phyloP scores from a whole-genome alignment of 768 basidiomycete genomes.

The Hysterangium stoloniferum region DNA sequence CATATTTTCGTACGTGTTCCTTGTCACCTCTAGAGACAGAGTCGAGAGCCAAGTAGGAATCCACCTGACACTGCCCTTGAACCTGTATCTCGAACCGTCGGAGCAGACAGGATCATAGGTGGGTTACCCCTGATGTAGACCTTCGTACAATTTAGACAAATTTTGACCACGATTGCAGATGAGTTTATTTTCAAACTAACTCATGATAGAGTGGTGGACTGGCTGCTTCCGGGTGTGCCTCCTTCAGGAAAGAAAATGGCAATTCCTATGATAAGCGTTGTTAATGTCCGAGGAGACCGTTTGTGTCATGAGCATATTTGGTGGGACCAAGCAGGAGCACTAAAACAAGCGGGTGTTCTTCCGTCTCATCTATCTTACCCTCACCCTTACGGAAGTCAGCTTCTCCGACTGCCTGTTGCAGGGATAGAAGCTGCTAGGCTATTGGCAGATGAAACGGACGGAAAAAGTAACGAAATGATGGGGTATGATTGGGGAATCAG shows the following conservation, averaged over 20 bases:
- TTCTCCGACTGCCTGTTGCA: constrained; percentile 21
- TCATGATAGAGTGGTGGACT: constrained; percentile 20
- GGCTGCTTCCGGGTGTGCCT: constrained; percentile 46
- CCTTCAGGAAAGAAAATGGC: constrained; percentile 40
- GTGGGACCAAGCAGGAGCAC: constrained; percentile 25
- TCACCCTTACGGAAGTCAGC: constrained; percentile 13
- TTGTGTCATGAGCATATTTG: constrained; percentile 22
- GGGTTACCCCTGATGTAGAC: constrained; percentile 11
- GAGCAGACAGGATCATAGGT: constrained; percentile 45
- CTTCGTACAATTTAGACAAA: neutral
- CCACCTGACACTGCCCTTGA: constrained; percentile 39
- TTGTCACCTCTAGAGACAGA: neutral
- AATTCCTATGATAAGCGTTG: constrained; percentile 49
- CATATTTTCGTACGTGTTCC: constrained; percentile 36
- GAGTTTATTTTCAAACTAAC: constrained; percentile 38
- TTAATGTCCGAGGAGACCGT: constrained; percentile 38
- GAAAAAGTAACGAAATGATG: constrained; percentile 23
- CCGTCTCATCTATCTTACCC: constrained; percentile 19
- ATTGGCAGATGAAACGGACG: constrained; percentile 20
- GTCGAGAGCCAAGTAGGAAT: constrained; percentile 27
- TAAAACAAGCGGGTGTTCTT: constrained; percentile 20
- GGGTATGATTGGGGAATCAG: constrained; percentile 18
- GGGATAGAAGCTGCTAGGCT: constrained; percentile 21
- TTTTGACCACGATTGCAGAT: constrained; percentile 24
- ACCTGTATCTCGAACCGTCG: constrained; percentile 43